phyloP scores from a whole-genome alignment of 495 filamentous ascomycete species.

The Chaetomium cochliodes region DNA sequence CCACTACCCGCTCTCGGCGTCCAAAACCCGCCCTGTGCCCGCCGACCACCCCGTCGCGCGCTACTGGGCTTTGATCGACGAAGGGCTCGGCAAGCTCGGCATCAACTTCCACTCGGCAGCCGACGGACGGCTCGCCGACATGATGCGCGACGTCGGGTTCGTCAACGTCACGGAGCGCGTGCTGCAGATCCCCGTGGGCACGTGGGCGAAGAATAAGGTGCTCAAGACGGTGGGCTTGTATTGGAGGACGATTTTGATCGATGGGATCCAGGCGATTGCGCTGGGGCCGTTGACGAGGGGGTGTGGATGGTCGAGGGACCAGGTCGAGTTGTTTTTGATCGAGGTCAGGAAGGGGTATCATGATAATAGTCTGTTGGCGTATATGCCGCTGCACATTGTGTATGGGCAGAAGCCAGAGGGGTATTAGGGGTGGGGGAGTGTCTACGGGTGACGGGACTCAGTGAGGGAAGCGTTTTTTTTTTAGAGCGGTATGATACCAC shows the following conservation, averaged over 20 bases:
- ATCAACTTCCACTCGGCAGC: slow-evolving; percentile 52
- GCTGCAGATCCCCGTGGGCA: slow-evolving; percentile 65
- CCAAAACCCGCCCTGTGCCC: slow-evolving; percentile 44
- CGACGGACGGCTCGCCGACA: slow-evolving; percentile 47
- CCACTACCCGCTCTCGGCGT: slow-evolving; percentile 51
- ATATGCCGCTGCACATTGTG: slow-evolving; percentile 54
- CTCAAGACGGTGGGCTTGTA: slow-evolving; percentile 63
- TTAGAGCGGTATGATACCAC: not conserved
- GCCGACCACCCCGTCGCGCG: slow-evolving; percentile 51
- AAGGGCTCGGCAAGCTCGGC: slow-evolving; percentile 47
- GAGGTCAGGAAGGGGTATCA: slow-evolving; percentile 49
- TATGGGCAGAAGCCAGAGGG: slow-evolving; percentile 48
- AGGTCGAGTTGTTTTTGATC: slow-evolving; percentile 49
- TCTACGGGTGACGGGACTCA: not conserved
- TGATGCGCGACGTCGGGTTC: slow-evolving; percentile 58
- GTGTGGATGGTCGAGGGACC: slow-evolving; percentile 46
- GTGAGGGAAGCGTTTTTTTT: not conserved
- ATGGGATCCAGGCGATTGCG: slow-evolving; percentile 63
- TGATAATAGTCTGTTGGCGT: slow-evolving; percentile 43
- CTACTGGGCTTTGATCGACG: slow-evolving; percentile 48
- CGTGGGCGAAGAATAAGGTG: slow-evolving; percentile 63
- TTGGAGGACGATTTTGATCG: slow-evolving; percentile 56
- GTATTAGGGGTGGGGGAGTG: slow-evolving; percentile 14
- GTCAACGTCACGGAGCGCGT: slow-evolving; percentile 56
- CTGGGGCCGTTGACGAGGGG: slow-evolving; percentile 61